Evolutionary conservation across 1,284 basidiomycete genomes (phyloP), one percentile per base, ranked within the genome.

Genomic region (Rhizoctonia solani): DNA sequence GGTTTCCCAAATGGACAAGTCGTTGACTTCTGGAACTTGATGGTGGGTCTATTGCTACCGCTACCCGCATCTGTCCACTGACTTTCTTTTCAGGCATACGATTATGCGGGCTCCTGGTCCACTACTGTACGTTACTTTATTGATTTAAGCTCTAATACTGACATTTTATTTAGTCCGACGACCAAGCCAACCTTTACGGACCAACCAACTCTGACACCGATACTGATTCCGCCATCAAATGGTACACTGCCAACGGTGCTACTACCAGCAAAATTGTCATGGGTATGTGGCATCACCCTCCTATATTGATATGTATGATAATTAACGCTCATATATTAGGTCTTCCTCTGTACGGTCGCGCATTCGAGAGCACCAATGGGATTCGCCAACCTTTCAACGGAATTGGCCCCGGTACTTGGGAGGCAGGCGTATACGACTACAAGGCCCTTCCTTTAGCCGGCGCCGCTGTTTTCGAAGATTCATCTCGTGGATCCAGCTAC

Each of bases 101-200:
- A 92, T 72, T 90, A 88, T 73, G 81, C 87, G 58, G 88, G 88
- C 2, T 85, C 87, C 4, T 90, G 88, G 88, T 73, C 85, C 30
- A 82, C 78, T 46, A 85, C 73, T 42, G 78, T 81, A 68, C 69
- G 73, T 71, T 16, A 66, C 9, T n/a, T 8, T 16, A 39, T 8
- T 30, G 11, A 11, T 52, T 54, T 53, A 19, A 44, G 34, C 46
- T 66, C 19, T 41, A 1, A 52, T 27, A 19, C 50, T 55, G 16
- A 25, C 37, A 44, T 39, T 71, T 23, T 39, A 70, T 39, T 67
- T 75, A 76, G 80, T 78, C 80, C 0, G 92, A 92, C 58, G 88
- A 96, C 75, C 92, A 95, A 77, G 91, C 93, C 1, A 92, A 90
- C 72, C 74, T 96, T 13, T 94, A 87, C 74, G 87, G 85, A 49